These are phyloP conservation scores for Sedum album DNA, from an alignment of 164 flowering plant genomes.

Conservation along the genomic window DNA sequence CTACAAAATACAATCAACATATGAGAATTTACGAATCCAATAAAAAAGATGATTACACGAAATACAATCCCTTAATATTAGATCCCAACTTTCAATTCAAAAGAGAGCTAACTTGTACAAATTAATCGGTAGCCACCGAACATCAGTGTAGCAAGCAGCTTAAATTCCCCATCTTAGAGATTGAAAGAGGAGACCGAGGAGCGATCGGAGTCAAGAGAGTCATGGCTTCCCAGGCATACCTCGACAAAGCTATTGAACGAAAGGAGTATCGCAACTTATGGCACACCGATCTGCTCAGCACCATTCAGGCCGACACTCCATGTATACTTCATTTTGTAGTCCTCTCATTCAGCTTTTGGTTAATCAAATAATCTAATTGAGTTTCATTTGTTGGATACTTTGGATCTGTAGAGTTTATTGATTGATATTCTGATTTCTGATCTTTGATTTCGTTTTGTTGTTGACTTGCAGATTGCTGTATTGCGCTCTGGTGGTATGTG, in stretches of 20 bases:
- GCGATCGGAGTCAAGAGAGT: not conserved
- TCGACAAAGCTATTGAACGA: constrained; percentile 70
- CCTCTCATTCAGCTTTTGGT: too few species aligned
- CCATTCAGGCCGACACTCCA: constrained; percentile 60
- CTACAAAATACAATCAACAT: too few species aligned
- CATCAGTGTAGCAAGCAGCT: too few species aligned
- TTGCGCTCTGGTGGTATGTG: constrained; percentile 15
- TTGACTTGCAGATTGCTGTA: constrained; percentile 30
- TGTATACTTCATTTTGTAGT: constrained; percentile 42
- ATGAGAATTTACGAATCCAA: too few species aligned
- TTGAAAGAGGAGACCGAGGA: not conserved
- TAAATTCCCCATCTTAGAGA: too few species aligned
- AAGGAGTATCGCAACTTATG: constrained; percentile 74
- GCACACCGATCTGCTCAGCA: constrained; percentile 82
- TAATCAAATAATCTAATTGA: too few species aligned
- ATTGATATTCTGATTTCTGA: not conserved
- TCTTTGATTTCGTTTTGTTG: not conserved
- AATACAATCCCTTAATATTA: too few species aligned
- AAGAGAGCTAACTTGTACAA: too few species aligned
- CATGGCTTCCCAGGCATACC: constrained; percentile 40
- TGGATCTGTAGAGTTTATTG: not conserved
- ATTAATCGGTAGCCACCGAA: too few species aligned
- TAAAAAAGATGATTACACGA: too few species aligned
- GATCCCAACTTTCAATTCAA: too few species aligned
- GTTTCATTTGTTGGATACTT: too few species aligned